A percentile compares a stretch with the other conserved stretches of the same genome.
Conservation (phyloP, 2,329 filamentous ascomycete species). For the Fusarium poae region DNA sequence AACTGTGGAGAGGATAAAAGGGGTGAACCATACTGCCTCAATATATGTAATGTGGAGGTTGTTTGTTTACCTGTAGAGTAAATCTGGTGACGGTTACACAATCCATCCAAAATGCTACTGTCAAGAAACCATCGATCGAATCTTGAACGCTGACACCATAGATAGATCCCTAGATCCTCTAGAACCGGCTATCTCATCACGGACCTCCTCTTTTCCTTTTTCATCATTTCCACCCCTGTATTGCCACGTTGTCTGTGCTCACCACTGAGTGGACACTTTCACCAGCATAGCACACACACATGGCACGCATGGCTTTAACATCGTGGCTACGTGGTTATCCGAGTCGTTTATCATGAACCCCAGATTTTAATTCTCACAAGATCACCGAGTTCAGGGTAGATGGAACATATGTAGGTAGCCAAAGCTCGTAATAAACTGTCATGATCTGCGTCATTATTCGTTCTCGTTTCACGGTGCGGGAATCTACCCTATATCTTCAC, state of each 20-base stretch:
- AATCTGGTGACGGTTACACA: constrained; percentile 14
- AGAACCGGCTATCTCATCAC: constrained; percentile 38
- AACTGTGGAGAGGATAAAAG: constrained; percentile 31
- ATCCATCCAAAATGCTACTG: background rate
- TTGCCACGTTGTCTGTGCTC: constrained; percentile 48
- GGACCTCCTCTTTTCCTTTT: constrained; percentile 36
- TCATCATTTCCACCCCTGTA: constrained; percentile 37
- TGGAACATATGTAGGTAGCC: background rate
- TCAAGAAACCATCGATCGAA: background rate
- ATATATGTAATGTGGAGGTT: background rate
- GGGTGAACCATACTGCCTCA: constrained; percentile 19
- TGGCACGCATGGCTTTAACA: background rate
- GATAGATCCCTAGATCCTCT: no score
- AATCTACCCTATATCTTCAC: background rate
- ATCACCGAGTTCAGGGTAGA: background rate
- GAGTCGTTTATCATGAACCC: background rate
- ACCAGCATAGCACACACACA: background rate
- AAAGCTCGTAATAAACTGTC: background rate
- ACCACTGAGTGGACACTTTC: constrained; percentile 10
- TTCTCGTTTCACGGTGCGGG: background rate
- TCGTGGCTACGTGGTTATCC: background rate
- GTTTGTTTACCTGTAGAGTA: constrained; percentile 1
- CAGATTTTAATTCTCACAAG: background rate
- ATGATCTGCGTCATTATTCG: background rate
- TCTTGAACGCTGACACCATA: background rate